A percentile compares a stretch with the other conserved stretches of the same genome.
Conservation (phyloP, 2,329 filamentous ascomycete species). For the Botrytis paeoniae region DNA sequence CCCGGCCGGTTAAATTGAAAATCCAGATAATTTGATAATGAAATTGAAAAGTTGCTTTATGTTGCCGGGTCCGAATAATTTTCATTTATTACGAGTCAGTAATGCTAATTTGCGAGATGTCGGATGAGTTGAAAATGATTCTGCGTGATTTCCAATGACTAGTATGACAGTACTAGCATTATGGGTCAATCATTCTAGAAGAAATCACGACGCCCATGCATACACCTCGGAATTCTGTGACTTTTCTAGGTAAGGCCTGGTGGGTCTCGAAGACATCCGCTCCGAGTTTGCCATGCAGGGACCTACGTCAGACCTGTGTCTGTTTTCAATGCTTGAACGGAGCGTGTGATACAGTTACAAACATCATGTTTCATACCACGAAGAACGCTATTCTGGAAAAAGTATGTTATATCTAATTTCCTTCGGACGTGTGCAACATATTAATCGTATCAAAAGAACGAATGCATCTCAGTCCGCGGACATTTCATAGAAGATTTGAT, state of each 20-base stretch:
- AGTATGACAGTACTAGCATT: neutral
- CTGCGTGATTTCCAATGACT: neutral
- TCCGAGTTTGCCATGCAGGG: conserved; percentile 1
- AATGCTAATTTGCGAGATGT: neutral
- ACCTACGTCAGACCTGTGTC: neutral
- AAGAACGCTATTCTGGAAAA: neutral
- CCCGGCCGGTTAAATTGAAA: neutral
- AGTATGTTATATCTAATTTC: neutral
- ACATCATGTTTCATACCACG: neutral
- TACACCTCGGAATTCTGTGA: neutral
- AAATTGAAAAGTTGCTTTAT: neutral
- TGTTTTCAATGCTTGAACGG: neutral
- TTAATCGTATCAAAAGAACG: neutral
- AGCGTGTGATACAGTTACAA: neutral
- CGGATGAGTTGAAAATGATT: neutral
- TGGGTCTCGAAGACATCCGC: neutral
- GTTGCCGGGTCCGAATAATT: neutral
- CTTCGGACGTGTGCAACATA: neutral
- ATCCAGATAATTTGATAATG: neutral
- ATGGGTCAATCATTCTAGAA: neutral
- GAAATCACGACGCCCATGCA: neutral
- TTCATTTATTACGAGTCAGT: neutral
- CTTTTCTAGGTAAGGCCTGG: neutral
- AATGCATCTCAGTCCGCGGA: neutral
- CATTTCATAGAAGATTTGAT: conserved; percentile 4